Evolutionary conservation across 805 yeast genomes (phyloP), one percentile per base, ranked within the genome.

Genomic region (Zygosaccharomyces bailii): DNA sequence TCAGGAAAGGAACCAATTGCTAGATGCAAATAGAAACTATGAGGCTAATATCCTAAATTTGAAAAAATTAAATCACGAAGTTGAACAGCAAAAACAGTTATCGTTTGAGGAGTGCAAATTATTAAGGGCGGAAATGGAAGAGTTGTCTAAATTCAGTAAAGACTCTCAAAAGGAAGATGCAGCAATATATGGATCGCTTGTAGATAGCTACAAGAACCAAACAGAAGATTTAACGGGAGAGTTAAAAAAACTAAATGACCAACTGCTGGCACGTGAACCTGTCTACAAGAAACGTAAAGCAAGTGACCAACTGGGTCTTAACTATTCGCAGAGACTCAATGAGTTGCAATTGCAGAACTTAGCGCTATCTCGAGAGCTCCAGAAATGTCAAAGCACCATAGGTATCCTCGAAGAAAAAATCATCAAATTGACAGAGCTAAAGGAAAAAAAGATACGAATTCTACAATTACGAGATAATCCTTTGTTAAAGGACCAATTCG

Each of bases 401-500:
- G 59, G 57, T 3, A 48, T 62, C 1, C 55, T 77, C 32, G 63
- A 69, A 8, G 62, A 65, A 13, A 74, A 74, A 40, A 39, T 71
- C 10, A 61, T 68, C 29, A 55, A 66, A 2, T 49, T 68, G 11
- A 60, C 65, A 24, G 55, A 56, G 2, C 47, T 68, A 21, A 68
- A 68, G 34, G 69, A 65, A 36, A 68, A 68, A 31, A 70, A 68
- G 40, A 51, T 72, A 1, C 73, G 80, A 41, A 71, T 86, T 2
- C 60, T 87, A 10, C 84, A 84, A 59, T 63, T 85, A 45, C 72
- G 82, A 36, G 73, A 77, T 24, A 86, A 83, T 58, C 95, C 95
- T 1, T 72, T 81, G 10, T 44, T 72, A 2, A 70, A 69, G 11
- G 83, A 82, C 51, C 90, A 86, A 57, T 61, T 72, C n/a, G 68